Conservation (phyloP, 2,329 filamentous ascomycete genomes). For the Microdochium bolleyi region DNA sequence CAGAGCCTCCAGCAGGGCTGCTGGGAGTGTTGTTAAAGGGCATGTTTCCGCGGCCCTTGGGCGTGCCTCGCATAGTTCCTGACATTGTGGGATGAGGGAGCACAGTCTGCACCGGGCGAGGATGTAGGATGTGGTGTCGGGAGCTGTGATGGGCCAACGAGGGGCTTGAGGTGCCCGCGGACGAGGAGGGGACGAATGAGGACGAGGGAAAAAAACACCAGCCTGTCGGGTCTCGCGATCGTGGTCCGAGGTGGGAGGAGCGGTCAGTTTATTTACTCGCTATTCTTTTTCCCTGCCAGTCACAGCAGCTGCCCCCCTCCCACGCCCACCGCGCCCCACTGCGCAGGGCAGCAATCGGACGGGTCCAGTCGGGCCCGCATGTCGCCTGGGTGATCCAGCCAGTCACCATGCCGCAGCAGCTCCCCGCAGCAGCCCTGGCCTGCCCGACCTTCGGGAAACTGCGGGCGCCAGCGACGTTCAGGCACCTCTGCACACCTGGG, state of each 20-base stretch:
- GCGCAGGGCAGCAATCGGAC: neutral
- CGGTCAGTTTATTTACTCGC: neutral
- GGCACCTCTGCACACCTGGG: too few relatives aligned
- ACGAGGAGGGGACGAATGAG: neutral
- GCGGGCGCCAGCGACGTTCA: too few relatives aligned
- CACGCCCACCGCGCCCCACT: neutral
- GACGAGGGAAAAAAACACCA: neutral
- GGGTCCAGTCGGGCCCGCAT: neutral
- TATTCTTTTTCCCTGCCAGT: neutral
- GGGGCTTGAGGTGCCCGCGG: neutral
- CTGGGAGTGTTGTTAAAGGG: constrained; percentile 52
- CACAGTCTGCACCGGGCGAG: neutral
- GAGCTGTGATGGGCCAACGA: neutral
- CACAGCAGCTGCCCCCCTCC: too few relatives aligned
- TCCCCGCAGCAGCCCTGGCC: neutral
- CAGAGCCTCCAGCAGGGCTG: constrained; percentile 53
- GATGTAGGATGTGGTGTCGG: neutral
- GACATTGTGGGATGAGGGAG: constrained; percentile 31
- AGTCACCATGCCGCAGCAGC: neutral
- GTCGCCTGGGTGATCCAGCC: neutral
- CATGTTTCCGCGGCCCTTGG: constrained; percentile 49
- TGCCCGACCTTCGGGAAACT: neutral
- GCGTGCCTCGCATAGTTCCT: constrained; percentile 62
- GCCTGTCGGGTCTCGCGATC: neutral
- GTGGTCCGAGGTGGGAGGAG: neutral